phyloP scores from a whole-genome alignment of 2,329 filamentous ascomycete genomes.

The Calonectria ilicicola region DNA sequence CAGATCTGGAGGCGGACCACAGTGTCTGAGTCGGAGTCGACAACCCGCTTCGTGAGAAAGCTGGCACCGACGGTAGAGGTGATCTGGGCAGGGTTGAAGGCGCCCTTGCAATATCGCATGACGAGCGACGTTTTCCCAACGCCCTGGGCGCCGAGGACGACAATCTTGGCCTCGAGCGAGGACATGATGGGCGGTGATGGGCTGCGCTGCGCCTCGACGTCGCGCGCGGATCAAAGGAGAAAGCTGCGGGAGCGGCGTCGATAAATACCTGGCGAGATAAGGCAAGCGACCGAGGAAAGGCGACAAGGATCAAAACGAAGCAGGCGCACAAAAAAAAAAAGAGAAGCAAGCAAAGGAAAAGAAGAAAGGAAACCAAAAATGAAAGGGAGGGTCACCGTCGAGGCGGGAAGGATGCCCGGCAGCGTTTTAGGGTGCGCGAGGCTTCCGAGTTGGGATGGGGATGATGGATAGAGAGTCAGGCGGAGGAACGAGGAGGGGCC shows the following conservation, averaged over 20 bases:
- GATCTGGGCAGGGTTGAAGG: constrained; percentile 73
- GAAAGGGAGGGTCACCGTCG: constrained; percentile 24
- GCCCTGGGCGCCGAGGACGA: constrained; percentile 83
- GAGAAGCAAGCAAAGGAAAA: constrained; percentile 23
- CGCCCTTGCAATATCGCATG: constrained; percentile 80
- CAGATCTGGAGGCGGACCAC: constrained; percentile 93
- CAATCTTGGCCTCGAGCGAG: constrained; percentile 84
- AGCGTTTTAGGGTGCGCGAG: constrained; percentile 19
- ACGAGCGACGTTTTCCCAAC: constrained; percentile 85
- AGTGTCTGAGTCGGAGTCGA: constrained; percentile 87
- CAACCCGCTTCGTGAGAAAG: constrained; percentile 82
- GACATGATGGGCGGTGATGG: constrained; percentile 51
- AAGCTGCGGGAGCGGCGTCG: constrained; percentile 3
- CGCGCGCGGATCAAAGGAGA: constrained; percentile 22
- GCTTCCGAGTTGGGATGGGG: constrained; percentile 21
- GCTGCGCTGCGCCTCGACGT: constrained; percentile 23
- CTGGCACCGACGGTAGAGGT: constrained; percentile 83
- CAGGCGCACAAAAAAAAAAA: constrained; percentile 23
- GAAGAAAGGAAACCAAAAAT: constrained; percentile 14
- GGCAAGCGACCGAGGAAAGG: not conserved
- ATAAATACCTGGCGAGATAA: constrained; percentile 10
- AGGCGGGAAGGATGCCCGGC: constrained; percentile 19
- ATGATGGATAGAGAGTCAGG: constrained; percentile 18
- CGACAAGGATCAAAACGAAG: constrained; percentile 17
- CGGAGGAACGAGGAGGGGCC: constrained; percentile 9